Conservation (phyloP, 179 eudicot species). For the Camellia oleifera region DNA sequence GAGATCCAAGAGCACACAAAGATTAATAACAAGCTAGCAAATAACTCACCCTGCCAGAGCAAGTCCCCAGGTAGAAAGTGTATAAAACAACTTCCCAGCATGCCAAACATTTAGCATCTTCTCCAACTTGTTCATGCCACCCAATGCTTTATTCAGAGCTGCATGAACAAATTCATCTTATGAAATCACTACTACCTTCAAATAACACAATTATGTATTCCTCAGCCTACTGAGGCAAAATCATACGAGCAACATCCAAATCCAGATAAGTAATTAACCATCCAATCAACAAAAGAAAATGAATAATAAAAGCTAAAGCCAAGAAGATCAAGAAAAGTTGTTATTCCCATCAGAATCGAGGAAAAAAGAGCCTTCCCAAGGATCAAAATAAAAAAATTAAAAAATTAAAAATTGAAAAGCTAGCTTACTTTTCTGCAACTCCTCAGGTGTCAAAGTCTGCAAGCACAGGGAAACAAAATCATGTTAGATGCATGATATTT, state of each 20-base stretch:
- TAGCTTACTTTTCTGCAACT: constrained; percentile 70
- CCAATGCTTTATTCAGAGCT: constrained; percentile 69
- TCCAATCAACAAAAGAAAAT: neutral
- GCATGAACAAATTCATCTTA: constrained; percentile 27
- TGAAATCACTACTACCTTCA: neutral
- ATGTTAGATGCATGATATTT: neutral
- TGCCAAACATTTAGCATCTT: constrained; percentile 78
- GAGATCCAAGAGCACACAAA: neutral
- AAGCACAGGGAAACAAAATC: constrained; percentile 18
- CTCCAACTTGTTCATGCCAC: constrained; percentile 74
- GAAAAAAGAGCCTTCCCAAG: neutral
- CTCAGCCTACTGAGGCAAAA: no score
- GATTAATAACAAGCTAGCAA: neutral
- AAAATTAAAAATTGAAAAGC: constrained; percentile 1
- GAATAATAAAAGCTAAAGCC: neutral
- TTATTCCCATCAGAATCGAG: no score
- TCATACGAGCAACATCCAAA: no score
- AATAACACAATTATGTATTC: neutral
- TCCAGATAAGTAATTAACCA: neutral
- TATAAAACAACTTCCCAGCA: constrained; percentile 81
- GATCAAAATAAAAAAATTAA: constrained; percentile 4
- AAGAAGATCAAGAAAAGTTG: neutral
- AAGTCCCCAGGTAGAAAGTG: constrained; percentile 89
- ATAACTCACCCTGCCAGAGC: constrained; percentile 72
- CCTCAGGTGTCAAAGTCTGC: constrained; percentile 75